Evolutionary conservation across 2,329 filamentous ascomycete species (phyloP), one percentile per base, ranked within the genome.

Genomic region (Shiraia bambusicola): DNA sequence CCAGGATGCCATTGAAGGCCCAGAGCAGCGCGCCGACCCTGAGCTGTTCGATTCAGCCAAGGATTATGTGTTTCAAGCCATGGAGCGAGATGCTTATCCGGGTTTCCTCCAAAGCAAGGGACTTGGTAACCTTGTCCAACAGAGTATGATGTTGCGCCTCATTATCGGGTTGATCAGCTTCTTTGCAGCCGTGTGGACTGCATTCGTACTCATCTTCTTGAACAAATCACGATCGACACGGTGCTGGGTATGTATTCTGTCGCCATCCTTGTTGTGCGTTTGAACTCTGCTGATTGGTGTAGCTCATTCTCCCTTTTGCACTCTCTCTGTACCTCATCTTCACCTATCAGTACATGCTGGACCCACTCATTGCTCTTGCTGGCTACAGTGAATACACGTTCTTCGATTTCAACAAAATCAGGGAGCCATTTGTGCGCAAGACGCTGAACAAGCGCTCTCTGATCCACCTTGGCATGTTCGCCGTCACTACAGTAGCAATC

Each of bases 51-150:
- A 97, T 66, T 84, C 88, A 14, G 93, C 93, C 40, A 98, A 98
- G 75, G 93, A 98, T 73, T 98, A 97, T 67, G 93, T 97, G 49
- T 98, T 97, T 70, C 94, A 98, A 72, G 94, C 94, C 25, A 98
- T 98, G 93, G 94, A 98, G 72, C 83, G 94, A 41, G 93, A 98
- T 72, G 93, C 94, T n/a, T 98, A 95, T 66, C 93, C 94, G 1
- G 92, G 92, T 1, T 98, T 98, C 71, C 77, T 98, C 45, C 82
- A 92, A 63, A 88, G 89, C 72, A 97, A 97, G 73, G 93, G 93
- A 2, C 77, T 98, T 16, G 94, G 94, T 46, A 98, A 98, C 63
- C 79, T 98, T 11, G 92, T 98, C 19, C 93, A 92, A 3, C 83
- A 92, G 12, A 95, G 89, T 33, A 84, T 95, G 54, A 82, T 97